Percentiles rank a stretch among this genome's conserved stretches.
These are phyloP conservation scores for Phoma sp. DNA, from an alignment of 2,329 filamentous ascomycete genomes.

Conservation along the genomic window DNA sequence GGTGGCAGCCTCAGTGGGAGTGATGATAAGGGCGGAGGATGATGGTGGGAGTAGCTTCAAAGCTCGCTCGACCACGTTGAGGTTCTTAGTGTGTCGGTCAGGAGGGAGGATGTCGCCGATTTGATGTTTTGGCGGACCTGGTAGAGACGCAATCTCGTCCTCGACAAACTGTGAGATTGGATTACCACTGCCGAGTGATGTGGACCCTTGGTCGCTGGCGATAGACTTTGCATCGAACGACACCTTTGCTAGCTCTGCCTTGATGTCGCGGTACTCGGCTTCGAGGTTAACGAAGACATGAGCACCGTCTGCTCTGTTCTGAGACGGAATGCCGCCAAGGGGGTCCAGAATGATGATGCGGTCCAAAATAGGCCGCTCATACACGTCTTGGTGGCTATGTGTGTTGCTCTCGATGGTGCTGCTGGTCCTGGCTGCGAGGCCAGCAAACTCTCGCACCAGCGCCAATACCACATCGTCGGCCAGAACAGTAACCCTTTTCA, in stretches of 20 bases:
- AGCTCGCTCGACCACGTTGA: constrained; percentile 73
- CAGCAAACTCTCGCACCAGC: constrained; percentile 77
- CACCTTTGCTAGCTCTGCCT: constrained; percentile 62
- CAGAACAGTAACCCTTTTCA: constrained; percentile 54
- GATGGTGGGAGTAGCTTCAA: constrained; percentile 80
- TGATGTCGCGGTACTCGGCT: constrained; percentile 80
- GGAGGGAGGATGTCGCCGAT: constrained; percentile 23
- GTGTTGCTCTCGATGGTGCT: constrained; percentile 15
- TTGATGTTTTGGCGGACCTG: constrained; percentile 26
- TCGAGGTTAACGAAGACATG: constrained; percentile 93
- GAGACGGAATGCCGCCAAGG: constrained; percentile 80
- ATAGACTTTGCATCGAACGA: constrained; percentile 20
- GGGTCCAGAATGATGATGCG: constrained; percentile 89
- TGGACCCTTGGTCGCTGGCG: constrained; percentile 10
- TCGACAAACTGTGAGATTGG: constrained; percentile 55
- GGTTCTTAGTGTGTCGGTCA: constrained; percentile 69
- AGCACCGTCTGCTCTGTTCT: constrained; percentile 64
- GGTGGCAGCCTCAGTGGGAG: constrained; percentile 80
- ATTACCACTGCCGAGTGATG: constrained; percentile 47
- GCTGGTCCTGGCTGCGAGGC: constrained; percentile 57
- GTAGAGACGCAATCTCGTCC: constrained; percentile 27
- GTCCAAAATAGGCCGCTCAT: constrained; percentile 66
- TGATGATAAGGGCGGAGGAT: constrained; percentile 88
- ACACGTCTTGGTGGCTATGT: constrained; percentile 12
- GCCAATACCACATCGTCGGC: constrained; percentile 75